These are phyloP conservation scores for Margaritispora aquatica DNA, from an alignment of 495 filamentous ascomycete genomes.

Conservation along the genomic window DNA sequence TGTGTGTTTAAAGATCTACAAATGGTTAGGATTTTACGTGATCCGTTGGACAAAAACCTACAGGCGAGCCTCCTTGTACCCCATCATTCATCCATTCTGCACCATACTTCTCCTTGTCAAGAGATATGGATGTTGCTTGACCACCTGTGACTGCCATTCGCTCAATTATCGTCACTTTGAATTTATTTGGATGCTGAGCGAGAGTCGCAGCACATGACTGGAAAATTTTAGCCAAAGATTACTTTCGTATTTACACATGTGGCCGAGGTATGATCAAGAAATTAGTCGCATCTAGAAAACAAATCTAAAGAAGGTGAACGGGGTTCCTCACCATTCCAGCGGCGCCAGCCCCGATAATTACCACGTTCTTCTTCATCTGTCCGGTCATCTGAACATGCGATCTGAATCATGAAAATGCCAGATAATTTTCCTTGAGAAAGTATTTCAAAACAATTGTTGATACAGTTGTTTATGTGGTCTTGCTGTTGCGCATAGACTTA, in stretches of 20 bases:
- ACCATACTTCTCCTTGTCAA: conserved; percentile 61
- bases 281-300: too few relatives aligned
- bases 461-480: not conserved
- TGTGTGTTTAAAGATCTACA: conserved; percentile 71
- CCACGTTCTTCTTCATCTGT: conserved; percentile 39
- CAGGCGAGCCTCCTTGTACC: conserved; percentile 70
- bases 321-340: conserved; percentile 44
- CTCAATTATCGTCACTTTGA: conserved; percentile 71
- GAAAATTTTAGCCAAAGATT: not conserved
- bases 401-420: too few relatives aligned
- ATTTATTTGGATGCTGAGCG: conserved; percentile 65
- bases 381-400: too few relatives aligned
- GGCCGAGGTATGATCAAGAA: too few relatives aligned
- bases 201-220: conserved; percentile 58
- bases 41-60: conserved; percentile 1
- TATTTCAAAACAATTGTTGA: not conserved
- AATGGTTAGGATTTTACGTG: not conserved
- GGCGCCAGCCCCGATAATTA: conserved; percentile 58
- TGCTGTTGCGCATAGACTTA: not conserved
- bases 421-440: too few relatives aligned
- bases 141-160: conserved; percentile 63
- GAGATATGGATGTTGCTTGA: conserved; percentile 70
- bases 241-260: too few relatives aligned
- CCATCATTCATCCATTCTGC: conserved; percentile 71
- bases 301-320: conserved; percentile 25